Evolutionary conservation across 73 alveolate genomes (phyloP).

Genomic region (Effrenium voratum): DNA sequence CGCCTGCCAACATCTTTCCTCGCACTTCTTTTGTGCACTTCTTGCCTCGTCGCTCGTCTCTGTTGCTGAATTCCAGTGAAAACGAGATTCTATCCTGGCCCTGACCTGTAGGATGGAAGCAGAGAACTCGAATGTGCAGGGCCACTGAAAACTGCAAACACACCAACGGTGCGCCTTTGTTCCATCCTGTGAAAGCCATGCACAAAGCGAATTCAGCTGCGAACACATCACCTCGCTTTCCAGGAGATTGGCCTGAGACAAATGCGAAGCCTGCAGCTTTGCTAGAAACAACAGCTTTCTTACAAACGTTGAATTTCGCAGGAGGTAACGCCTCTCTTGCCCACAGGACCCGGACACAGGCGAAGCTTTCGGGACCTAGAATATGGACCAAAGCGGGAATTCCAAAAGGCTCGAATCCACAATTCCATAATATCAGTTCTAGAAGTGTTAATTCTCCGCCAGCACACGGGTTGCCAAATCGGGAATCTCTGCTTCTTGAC

Average conservation of each 20-base stretch:
- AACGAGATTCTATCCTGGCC: background rate
- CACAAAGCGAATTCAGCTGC: background rate
- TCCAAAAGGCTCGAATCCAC: background rate
- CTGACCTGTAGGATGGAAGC: background rate
- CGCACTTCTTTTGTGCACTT: too few relatives aligned
- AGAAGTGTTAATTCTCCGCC: background rate
- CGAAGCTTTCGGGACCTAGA: background rate
- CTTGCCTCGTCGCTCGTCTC: background rate
- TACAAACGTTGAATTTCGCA: background rate
- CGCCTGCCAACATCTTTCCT: too few relatives aligned
- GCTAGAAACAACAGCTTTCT: background rate
- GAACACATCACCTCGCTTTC: slow-evolving; percentile 2
- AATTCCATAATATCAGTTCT: background rate
- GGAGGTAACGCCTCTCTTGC: too few relatives aligned
- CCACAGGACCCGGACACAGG: background rate
- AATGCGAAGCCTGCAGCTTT: background rate
- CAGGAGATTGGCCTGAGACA: slow-evolving; percentile 32
- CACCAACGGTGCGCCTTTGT: background rate
- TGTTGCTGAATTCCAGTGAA: background rate
- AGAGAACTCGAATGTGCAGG: background rate
- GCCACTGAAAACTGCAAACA: background rate
- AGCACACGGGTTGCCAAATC: too few relatives aligned
- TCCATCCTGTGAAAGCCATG: background rate
- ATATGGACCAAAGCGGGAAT: background rate
- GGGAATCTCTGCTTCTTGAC: too few relatives aligned